Evolutionary conservation across 352 stramenopile genomes (phyloP).

Genomic region (Pythium sukuiense): DNA sequence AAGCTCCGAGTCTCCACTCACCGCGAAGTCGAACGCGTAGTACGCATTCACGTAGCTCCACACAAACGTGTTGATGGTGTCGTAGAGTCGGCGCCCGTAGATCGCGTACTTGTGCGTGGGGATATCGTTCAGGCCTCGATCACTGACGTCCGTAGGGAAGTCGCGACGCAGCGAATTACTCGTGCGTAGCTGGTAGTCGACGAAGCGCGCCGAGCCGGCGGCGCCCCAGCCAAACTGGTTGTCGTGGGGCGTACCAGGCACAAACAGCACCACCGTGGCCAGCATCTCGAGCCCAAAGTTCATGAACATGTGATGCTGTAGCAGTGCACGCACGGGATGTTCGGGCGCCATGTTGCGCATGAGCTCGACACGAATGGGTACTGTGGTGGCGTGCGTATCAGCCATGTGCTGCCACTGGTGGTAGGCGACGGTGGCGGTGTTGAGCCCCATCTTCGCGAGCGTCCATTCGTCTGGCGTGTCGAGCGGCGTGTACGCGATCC

Average conservation of each 20-base stretch:
- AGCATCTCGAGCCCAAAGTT: conserved; percentile 45
- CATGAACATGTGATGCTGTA: conserved; percentile 39
- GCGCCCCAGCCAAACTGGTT: conserved; percentile 38
- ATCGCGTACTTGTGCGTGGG: conserved; percentile 19
- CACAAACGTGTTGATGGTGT: conserved; percentile 41
- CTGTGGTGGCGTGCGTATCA: conserved; percentile 24
- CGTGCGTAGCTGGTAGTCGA: conserved; percentile 3
- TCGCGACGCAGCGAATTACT: conserved; percentile 2
- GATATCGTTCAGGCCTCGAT: conserved; percentile 22
- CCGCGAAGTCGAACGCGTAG: conserved; percentile 28
- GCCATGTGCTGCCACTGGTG: conserved; percentile 21
- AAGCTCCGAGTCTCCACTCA: conserved; percentile 38
- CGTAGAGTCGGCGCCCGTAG: conserved; percentile 11
- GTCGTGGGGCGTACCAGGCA: conserved; percentile 32
- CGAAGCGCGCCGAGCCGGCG: conserved; percentile 29
- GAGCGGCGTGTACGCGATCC: conserved; percentile 15
- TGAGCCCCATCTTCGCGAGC: conserved; percentile 26
- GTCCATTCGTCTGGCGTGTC: conserved; percentile 20
- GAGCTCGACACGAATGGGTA: conserved; percentile 44
- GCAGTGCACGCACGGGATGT: conserved; percentile 40
- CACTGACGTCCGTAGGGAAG: conserved; percentile 11
- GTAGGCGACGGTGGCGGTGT: conserved; percentile 7
- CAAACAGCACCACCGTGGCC: conserved; percentile 30
- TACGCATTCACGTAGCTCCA: conserved; percentile 36
- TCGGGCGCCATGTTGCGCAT: conserved; percentile 30